Evolutionary conservation across 73 alveolate genomes (phyloP), one percentile per base, ranked within the genome.

Genomic region (Paramecium tetraurelia): DNA sequence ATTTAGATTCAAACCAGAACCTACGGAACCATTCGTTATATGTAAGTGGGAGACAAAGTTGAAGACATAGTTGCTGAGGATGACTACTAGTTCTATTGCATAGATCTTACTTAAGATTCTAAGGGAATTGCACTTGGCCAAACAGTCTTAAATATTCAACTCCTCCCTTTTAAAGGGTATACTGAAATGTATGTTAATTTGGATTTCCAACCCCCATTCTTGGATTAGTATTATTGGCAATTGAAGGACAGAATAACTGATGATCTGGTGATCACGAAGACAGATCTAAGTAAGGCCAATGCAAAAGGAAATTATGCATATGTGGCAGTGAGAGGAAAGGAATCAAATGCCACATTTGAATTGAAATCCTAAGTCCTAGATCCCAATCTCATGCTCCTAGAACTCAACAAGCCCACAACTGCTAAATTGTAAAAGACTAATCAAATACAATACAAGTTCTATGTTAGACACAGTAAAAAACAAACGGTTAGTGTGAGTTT

Each of bases 101-200:
- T 72, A 2, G 63, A 72, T 36, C 31, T 72, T 14, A 16, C 36
- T 5, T 29, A 72, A 29, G 84, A 63, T 11, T 10, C 22, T 14
- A 5, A 16, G 40, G 11, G n/a, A 1, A 36, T 29, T 8, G 3
- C 3, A 40, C n/a, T 12, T 36, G 36, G 36, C 14, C 7, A 18
- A 38, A 36, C 18, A 4, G 29, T 21, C 4, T 20, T 72, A 12
- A 72, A 72, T 72, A 72, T 72, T 16, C 20, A 72, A n/a, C n/a
- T 72, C 0, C 38, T 36, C 4, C 86, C 86, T 1, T 72, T 5
- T 35, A 72, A 33, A 14, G 86, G 86, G 0, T 72, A 12, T 16
- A 43, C 86, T 72, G 57, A 72, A 72, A 36, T 72, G 59, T 72
- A 12, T 72, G 86, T 72, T 10, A 35, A 72, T 72, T 20, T 40